These are phyloP conservation scores for Neonectria coccinea DNA, from an alignment of 2,329 filamentous ascomycete genomes.

Conservation along the genomic window DNA sequence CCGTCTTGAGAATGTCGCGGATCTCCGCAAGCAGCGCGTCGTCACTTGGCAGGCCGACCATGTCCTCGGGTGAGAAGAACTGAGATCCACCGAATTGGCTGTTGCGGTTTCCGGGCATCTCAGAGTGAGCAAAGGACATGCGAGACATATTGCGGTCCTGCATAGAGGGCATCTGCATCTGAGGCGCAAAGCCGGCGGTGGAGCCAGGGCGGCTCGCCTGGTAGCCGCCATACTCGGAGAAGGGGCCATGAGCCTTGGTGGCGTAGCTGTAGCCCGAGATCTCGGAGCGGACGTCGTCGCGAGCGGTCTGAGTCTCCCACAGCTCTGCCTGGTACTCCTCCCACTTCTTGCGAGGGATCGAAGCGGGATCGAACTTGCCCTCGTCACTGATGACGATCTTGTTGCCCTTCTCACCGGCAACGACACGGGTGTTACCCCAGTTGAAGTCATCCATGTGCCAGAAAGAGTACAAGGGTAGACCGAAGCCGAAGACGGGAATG, in stretches of 20 bases:
- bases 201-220: conserved; percentile 69
- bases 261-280: conserved; percentile 94
- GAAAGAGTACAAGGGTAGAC: conserved; percentile 92
- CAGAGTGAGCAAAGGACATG: conserved; percentile 83
- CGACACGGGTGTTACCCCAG: conserved; percentile 98
- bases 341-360: conserved; percentile 98
- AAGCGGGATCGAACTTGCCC: conserved; percentile 94
- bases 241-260: conserved; percentile 77
- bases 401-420: conserved; percentile 92
- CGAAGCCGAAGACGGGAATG: conserved; percentile 91
- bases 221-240: conserved; percentile 79
- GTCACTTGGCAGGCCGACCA: conserved; percentile 83
- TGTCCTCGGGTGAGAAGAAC: conserved; percentile 72
- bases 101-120: conserved; percentile 69
- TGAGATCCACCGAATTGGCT: conserved; percentile 72
- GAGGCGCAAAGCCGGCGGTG: conserved; percentile 59
- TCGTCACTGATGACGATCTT: conserved; percentile 96
- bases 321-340: conserved; percentile 98
- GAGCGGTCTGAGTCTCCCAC: conserved; percentile 92
- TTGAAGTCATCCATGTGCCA: conserved; percentile 99
- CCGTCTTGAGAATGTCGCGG: conserved; percentile 88
- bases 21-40: conserved; percentile 94
- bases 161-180: conserved; percentile 48
- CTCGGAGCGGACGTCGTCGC: conserved; percentile 85
- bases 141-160: conserved; percentile 68